Base-by-base conservation (phyloP, 2,329 filamentous ascomycete species). In the Bipolaris victoriae region DNA sequence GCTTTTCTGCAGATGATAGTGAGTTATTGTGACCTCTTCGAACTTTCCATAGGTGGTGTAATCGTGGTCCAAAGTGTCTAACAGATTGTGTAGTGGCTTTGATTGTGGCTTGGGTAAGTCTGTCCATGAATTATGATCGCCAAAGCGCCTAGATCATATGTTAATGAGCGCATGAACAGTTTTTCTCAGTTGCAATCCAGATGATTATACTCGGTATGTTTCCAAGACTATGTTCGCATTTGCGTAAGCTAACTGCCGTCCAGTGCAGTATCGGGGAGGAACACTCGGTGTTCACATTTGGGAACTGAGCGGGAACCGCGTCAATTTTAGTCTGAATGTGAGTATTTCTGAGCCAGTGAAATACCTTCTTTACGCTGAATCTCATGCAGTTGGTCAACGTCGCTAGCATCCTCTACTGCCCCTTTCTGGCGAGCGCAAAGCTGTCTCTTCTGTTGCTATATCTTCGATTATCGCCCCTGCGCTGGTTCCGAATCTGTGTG, bases 1-100 rank as follows among this genome's bases (percentile, higher is more conserved):
- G 52, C 3, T 55, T 74, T 13, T 56, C 62, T 15, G n/a, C 65
- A n/a, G 70, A 73, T 44, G 69, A 73, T 59, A 57, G 70, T 71
- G 49, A 26, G 67, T 39, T 7, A 29, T 11, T 11, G n/a, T 6
- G 5, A 33, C 15, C 7, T n/a, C 1, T n/a, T 41, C 11, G 7
- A 22, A 6, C 20, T 13, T 13, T 15, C 31, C 3, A 7, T 9
- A 31, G 15, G 10, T 3, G 6, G 7, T 20, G 3, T 10, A 20
- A 16, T 10, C 20, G 43, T 10, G 3, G 7, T 31, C 7, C 7
- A 5, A 22, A 39, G n/a, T 16, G n/a, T n/a, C 49, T 52, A 44
- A 52, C 50, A 13, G n/a, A n/a, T 1, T 16, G 7, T 22, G 36
- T 26, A 62, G 60, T 50, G 49, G 52, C 62, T n/a, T 36, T 62